Evolutionary conservation across 108 stramenopile genomes (phyloP), one percentile per base, ranked within the genome.

Genomic region (Thalassiosira profunda): DNA sequence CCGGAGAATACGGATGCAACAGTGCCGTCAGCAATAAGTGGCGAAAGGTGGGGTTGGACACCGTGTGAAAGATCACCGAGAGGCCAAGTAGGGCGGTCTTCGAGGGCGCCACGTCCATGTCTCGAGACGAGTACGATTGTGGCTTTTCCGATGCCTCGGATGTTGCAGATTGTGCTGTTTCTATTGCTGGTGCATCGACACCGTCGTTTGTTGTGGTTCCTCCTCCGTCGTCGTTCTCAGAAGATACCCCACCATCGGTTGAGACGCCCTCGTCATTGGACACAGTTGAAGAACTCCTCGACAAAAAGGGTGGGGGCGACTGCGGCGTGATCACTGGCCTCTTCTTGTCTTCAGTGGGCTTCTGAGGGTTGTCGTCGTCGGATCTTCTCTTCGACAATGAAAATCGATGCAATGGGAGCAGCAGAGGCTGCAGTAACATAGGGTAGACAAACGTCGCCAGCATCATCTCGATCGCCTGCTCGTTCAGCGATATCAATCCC

Each of bases 381-480:
- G n/a, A n/a, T n/a, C n/a, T n/a, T 38, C 25, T 74, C 56, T 59
- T 51, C 20, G 54, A 69, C 21, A 61, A 46, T 14, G 75, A 55
- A 45, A 63, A 63, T 29, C 89, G 76, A 61, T 87, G 87, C 23
- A 86, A 67, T 57, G 83, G 92, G 26, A 91, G 43, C 17, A 88
- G 63, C 6, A 95, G 75, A 5, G 94, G 94, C 68, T 92, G 90
- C 9, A 95, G 63, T 5, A 92, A 53, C 63, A 95, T 71, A 2
- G 93, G 93, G 82, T 95, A 95, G 3, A 91, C 81, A 71, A 95
- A 90, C 4, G 93, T 95, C 14, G 93, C 90, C 45, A 95, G 78
- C 90, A 95, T 84, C 89, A 95, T 90, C 61, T 95, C 93, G 63
- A 95, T 92, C 8, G 77, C 60, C 66, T 95, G 93, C 59, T 95